Evolutionary conservation across 2,329 filamentous ascomycete genomes (phyloP).

Genomic region (Aureobasidium sp.): DNA sequence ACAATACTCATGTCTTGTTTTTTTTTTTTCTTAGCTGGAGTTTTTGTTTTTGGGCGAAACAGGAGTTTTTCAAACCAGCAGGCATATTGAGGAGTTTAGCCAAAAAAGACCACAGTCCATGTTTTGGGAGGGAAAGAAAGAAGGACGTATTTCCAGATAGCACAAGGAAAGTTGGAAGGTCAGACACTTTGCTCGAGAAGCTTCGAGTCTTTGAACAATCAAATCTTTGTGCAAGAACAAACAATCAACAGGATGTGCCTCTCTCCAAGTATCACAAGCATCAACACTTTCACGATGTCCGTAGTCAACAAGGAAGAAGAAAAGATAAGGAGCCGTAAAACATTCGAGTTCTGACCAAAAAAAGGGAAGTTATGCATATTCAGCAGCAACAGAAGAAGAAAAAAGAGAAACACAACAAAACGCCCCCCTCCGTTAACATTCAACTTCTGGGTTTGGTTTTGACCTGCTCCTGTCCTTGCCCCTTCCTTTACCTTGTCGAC

Average conservation of each 20-base stretch:
- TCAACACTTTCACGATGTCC: neutral
- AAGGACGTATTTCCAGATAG: neutral
- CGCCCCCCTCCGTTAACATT: neutral
- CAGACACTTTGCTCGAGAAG: neutral
- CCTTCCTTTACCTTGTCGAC: neutral
- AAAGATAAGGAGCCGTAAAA: neutral
- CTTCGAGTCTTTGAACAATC: neutral
- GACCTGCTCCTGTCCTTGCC: neutral
- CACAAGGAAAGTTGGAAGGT: neutral
- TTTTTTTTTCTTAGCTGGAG: neutral
- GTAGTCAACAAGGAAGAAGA: neutral
- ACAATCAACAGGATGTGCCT: too few species aligned
- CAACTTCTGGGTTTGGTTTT: neutral
- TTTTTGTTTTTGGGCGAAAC: neutral
- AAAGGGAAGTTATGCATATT: constrained; percentile 7
- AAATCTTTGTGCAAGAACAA: neutral
- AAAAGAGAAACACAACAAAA: neutral
- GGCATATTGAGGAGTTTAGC: neutral
- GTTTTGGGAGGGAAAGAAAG: neutral
- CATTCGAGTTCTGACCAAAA: constrained; percentile 10
- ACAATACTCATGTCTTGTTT: neutral
- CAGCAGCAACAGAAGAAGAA: neutral
- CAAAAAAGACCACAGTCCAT: neutral
- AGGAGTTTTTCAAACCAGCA: neutral
- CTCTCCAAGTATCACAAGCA: neutral